Percentiles rank a stretch among this genome's conserved stretches.
Conservation (phyloP, 306 rosid genomes). For the Ammopiptanthus mongolicus region DNA sequence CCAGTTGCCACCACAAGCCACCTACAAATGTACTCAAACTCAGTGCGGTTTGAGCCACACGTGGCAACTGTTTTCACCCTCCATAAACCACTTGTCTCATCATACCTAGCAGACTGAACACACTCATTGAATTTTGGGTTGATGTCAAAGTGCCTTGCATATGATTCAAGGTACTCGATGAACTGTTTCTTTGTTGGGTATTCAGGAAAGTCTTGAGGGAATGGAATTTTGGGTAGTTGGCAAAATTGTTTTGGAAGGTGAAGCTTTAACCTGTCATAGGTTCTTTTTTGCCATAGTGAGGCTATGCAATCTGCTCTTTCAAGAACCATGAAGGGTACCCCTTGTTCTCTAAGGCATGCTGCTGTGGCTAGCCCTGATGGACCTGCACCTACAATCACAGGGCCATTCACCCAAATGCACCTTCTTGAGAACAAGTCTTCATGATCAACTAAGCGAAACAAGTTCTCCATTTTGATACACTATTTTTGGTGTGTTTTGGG, state of each 20-base stretch:
- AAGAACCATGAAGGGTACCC: slow-evolving; percentile 73
- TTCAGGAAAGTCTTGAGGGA: slow-evolving; percentile 73
- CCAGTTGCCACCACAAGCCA: slow-evolving; percentile 96
- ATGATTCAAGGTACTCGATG: slow-evolving; percentile 66
- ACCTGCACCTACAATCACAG: slow-evolving; percentile 89
- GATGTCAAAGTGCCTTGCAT: slow-evolving; percentile 54
- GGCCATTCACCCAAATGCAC: slow-evolving; percentile 78
- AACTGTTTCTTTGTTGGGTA: slow-evolving; percentile 78
- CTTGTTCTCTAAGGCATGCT: slow-evolving; percentile 76
- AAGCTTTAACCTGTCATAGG: slow-evolving; percentile 82
- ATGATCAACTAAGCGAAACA: slow-evolving; percentile 48
- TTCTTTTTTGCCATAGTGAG: slow-evolving; percentile 84
- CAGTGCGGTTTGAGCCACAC: slow-evolving; percentile 6
- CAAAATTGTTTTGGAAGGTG: slow-evolving; percentile 96
- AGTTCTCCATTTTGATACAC: slow-evolving; percentile 50
- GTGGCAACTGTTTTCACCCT: slow-evolving; percentile 51
- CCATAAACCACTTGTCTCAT: slow-evolving; percentile 73
- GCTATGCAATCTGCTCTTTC: slow-evolving; percentile 88
- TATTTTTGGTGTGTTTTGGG: not conserved
- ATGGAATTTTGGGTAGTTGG: slow-evolving; percentile 74
- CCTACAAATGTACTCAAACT: slow-evolving; percentile 70
- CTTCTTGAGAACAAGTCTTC: slow-evolving; percentile 51
- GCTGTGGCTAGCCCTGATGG: slow-evolving; percentile 95
- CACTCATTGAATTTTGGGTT: slow-evolving; percentile 72
- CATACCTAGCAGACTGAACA: slow-evolving; percentile 61